Base-by-base conservation (phyloP, 768 basidiomycete genomes). In the Rossbeevera mucosa region DNA sequence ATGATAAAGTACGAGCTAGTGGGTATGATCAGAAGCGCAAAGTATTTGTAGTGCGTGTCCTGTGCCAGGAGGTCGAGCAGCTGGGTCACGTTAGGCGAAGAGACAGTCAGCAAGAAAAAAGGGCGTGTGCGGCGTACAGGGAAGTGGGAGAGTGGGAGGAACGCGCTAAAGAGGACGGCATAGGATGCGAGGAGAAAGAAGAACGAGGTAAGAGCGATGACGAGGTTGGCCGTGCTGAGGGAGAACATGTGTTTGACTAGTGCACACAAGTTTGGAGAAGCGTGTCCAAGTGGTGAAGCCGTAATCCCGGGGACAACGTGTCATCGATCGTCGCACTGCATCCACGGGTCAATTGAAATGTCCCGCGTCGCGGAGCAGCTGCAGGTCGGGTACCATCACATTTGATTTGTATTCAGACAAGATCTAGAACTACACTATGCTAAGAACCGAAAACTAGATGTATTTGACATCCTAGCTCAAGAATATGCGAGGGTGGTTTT, bases 21-120 rank as follows among this genome's bases (percentile, higher is more conserved):
- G 12, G 95, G 93, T 42, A 97, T 78, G 41, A 94, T 74, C 33
- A 96, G 71, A 11, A 94, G 70, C 26, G 71, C 62, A 59, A 95
- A 82, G 70, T 95, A 96, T 71, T 94, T 94, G 82, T 95, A 95
- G 65, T 96, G 91, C 21, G 74, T 81, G 72, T 95, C 94, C 36
- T 70, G 61, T 2, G 80, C 82, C 9, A 94, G 72, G 47, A 70
- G 61, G 64, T 86, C 82, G 53, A 92, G 70, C 18, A 83, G 43
- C 90, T 93, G 62, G 47, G 36, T 38, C 36, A 38, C 36, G 66
- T 68, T 62, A 67, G 55, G 38, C 5, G 31, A 33, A 18, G 29
- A 28, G 20, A 20, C 25, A 46, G 4, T 46, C 47, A 43, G 33
- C n/a, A 16, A 13, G 14, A 31, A 14, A 30, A 31, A 16, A 29